A percentile compares a stretch with the other conserved stretches of the same genome.
Evolutionary conservation across 345 rosid species (phyloP).

Genomic region (Boechera retrofracta): DNA sequence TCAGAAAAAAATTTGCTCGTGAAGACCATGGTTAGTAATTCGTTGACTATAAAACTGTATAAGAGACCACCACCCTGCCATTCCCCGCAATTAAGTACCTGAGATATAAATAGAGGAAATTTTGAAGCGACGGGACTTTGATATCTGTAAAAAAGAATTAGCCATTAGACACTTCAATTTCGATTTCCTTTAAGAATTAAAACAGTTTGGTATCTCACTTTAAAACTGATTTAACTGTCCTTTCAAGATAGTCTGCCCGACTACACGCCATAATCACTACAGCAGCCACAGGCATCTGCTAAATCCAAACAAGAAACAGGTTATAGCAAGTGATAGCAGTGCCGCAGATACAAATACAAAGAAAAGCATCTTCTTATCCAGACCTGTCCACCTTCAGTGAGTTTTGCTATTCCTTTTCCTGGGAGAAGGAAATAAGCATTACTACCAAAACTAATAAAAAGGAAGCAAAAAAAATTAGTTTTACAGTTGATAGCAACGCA

Average conservation of each 20-base stretch:
- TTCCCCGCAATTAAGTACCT: slow-evolving; percentile 53
- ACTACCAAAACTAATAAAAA: slow-evolving; percentile 5
- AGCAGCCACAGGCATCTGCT: slow-evolving; percentile 82
- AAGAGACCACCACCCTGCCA: slow-evolving; percentile 24
- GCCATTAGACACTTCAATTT: slow-evolving; percentile 20
- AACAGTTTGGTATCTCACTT: slow-evolving; percentile 54
- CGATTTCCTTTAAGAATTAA: background rate
- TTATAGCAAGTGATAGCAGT: slow-evolving; percentile 17
- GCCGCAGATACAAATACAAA: slow-evolving; percentile 16
- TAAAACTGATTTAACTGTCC: slow-evolving; percentile 78
- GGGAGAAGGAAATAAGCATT: slow-evolving; percentile 46
- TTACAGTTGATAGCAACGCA: slow-evolving; percentile 43
- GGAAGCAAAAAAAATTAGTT: background rate
- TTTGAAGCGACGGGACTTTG: slow-evolving; percentile 76
- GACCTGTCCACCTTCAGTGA: slow-evolving; percentile 64
- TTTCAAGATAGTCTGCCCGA: slow-evolving; percentile 93
- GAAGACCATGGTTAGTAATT: slow-evolving; percentile 25
- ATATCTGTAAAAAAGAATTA: slow-evolving; percentile 56
- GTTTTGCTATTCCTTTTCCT: slow-evolving; percentile 73
- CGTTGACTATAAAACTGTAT: slow-evolving; percentile 28
- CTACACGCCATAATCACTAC: slow-evolving; percentile 99
- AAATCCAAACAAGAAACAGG: slow-evolving; percentile 38
- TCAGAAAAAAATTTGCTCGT: slow-evolving; percentile 17
- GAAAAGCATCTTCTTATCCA: slow-evolving; percentile 22
- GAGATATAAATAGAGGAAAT: slow-evolving; percentile 91